Evolutionary conservation across 352 stramenopile genomes (phyloP).

Genomic region (Globisporangium mamillatum): DNA sequence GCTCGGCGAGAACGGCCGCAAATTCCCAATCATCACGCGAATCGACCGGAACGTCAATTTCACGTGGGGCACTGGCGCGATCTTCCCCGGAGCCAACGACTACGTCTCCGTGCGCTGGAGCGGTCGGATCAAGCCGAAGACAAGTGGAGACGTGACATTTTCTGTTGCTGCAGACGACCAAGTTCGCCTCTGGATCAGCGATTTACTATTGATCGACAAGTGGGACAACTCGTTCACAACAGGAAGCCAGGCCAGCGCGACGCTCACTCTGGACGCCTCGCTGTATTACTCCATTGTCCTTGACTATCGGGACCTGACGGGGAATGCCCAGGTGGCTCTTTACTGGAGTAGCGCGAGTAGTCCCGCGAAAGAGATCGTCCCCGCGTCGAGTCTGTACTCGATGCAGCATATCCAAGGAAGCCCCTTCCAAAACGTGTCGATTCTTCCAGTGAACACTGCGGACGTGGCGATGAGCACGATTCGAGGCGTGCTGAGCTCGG

Average conservation of each 20-base stretch:
- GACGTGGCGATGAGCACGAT: constrained; percentile 26
- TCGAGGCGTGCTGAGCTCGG: constrained; percentile 23
- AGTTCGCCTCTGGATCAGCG: constrained; percentile 60
- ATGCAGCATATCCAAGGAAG: constrained; percentile 47
- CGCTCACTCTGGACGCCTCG: constrained; percentile 32
- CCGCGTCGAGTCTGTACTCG: constrained; percentile 38
- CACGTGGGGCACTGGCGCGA: constrained; percentile 49
- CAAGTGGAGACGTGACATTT: constrained; percentile 36
- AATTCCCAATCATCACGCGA: constrained; percentile 29
- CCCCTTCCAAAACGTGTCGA: constrained; percentile 44
- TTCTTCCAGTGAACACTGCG: constrained; percentile 30
- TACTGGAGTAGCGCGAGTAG: constrained; percentile 36
- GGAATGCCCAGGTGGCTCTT: constrained; percentile 38
- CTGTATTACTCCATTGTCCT: constrained; percentile 49
- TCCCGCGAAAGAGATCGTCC: constrained; percentile 42
- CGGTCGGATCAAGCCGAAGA: constrained; percentile 56
- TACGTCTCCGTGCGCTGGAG: constrained; percentile 68
- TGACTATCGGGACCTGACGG: constrained; percentile 55
- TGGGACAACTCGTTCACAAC: constrained; percentile 34
- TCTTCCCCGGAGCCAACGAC: constrained; percentile 47
- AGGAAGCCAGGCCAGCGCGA: constrained; percentile 7
- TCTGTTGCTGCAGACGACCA: constrained; percentile 48
- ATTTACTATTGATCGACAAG: constrained; percentile 57
- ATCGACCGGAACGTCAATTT: constrained; percentile 75
- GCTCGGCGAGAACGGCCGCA: constrained; percentile 28